phyloP scores from a whole-genome alignment of 208 protist species.

The Leishmania martiniquensis region DNA sequence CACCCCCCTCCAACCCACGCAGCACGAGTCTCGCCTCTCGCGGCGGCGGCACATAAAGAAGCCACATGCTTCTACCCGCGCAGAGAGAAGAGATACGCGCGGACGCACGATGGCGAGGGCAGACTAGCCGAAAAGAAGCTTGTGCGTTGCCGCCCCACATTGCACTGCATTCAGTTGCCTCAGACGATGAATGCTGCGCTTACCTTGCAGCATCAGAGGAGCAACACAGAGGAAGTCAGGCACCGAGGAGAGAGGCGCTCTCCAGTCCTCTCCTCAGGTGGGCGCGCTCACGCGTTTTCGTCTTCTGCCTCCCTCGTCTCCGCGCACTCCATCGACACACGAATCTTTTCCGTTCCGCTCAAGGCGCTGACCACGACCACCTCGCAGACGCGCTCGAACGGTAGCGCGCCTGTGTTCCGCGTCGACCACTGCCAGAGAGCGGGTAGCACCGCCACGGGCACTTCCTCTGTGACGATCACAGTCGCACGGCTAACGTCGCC shows the following conservation, averaged over 20 bases:
- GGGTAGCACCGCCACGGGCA: slow-evolving; percentile 28
- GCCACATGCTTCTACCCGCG: not conserved
- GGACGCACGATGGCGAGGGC: not conserved
- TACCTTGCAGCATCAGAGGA: not conserved
- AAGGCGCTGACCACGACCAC: slow-evolving; percentile 11
- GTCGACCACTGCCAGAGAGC: slow-evolving; percentile 46
- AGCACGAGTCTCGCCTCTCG: not conserved
- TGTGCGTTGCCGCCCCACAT: slow-evolving; percentile 1
- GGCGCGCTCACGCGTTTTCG: not conserved
- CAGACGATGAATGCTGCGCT: not conserved
- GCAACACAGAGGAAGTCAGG: not conserved
- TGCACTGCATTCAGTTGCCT: not conserved
- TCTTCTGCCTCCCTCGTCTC: slow-evolving; percentile 4
- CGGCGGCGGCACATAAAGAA: not conserved
- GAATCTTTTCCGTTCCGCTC: slow-evolving; percentile 11
- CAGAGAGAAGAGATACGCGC: not conserved
- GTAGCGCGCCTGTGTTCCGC: slow-evolving; percentile 9
- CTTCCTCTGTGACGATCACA: slow-evolving; percentile 21
- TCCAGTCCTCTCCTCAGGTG: not conserved
- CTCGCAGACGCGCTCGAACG: slow-evolving; percentile 7
- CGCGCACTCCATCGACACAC: slow-evolving; percentile 14
- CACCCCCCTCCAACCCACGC: not conserved
- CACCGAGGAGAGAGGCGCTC: too few species aligned
- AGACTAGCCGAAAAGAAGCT: not conserved
- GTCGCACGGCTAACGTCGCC: slow-evolving; percentile 32